A percentile compares a stretch with the other conserved stretches of the same genome.
phyloP scores from a whole-genome alignment of 2,329 filamentous ascomycete species.

The Colletotrichum spaethianum region DNA sequence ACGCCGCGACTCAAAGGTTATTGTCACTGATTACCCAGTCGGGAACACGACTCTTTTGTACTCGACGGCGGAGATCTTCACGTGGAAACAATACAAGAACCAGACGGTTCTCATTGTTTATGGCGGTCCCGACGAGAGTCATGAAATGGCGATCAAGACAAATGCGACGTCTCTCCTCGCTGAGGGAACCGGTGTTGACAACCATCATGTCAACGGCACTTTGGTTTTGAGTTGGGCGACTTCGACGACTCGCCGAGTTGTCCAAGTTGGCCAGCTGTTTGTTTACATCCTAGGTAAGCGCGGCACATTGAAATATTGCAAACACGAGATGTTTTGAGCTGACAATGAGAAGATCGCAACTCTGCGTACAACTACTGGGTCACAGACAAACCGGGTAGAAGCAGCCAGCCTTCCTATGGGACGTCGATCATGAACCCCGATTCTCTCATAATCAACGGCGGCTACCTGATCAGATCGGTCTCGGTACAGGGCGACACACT shows the following conservation, averaged over 20 bases:
- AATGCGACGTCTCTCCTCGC: constrained; percentile 56
- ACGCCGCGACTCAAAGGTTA: constrained; percentile 77
- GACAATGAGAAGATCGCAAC: constrained; percentile 67
- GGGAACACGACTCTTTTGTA: constrained; percentile 74
- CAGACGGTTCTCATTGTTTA: constrained; percentile 76
- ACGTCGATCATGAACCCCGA: constrained; percentile 53
- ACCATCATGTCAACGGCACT: constrained; percentile 36
- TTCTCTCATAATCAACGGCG: constrained; percentile 73
- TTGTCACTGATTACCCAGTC: constrained; percentile 77
- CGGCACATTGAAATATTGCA: background rate
- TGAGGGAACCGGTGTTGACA: constrained; percentile 34
- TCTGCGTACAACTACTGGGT: constrained; percentile 80
- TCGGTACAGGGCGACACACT: constrained; percentile 69
- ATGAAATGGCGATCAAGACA: constrained; percentile 70
- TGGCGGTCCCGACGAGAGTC: constrained; percentile 71
- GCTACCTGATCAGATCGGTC: constrained; percentile 75
- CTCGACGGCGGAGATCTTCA: constrained; percentile 79
- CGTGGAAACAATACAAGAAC: constrained; percentile 74
- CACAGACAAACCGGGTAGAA: constrained; percentile 62
- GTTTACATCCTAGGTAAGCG: constrained; percentile 68
- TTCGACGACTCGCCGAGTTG: constrained; percentile 65
- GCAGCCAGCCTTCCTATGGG: constrained; percentile 48
- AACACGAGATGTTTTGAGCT: background rate
- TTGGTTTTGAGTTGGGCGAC: constrained; percentile 62
- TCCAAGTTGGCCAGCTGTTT: constrained; percentile 64